These are phyloP conservation scores for Paramecium sexaurelia DNA, from an alignment of 73 alveolate genomes.

Conservation along the genomic window DNA sequence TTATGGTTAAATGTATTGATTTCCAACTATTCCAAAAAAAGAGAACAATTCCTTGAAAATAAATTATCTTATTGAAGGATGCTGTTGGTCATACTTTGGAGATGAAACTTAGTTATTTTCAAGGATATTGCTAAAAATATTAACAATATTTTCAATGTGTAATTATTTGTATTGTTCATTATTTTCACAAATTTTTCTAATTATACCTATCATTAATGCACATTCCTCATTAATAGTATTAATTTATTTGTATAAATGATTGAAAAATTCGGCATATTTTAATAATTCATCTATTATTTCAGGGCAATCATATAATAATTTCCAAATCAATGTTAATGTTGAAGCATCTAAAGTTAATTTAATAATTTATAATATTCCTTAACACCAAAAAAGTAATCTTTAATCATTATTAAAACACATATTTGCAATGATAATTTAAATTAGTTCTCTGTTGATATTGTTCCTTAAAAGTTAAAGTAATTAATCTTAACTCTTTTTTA, in stretches of 20 bases:
- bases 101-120: background rate
- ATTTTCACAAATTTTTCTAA: constrained; percentile 38
- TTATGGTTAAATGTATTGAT: background rate
- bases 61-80: background rate
- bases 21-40: constrained; percentile 41
- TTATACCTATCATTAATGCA: constrained; percentile 6
- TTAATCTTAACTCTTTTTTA: constrained; percentile 22
- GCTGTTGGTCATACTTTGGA: background rate
- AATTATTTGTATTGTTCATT: background rate
- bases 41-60: constrained; percentile 34
- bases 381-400: constrained; percentile 47
- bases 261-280: background rate
- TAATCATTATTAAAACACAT: constrained; percentile 34
- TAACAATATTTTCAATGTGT: background rate
- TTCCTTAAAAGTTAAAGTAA: background rate
- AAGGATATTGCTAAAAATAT: background rate
- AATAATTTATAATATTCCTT: background rate
- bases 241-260: background rate
- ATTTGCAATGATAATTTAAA: constrained; percentile 14
- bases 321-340: background rate
- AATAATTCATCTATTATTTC: constrained; percentile 38
- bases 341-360: background rate
- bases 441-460: background rate
- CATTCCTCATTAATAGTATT: background rate
- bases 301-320: constrained; percentile 22